A percentile compares a stretch with the other conserved stretches of the same genome.
Conservation (phyloP, 805 yeast genomes). For the Metschnikowia henanensis region DNA sequence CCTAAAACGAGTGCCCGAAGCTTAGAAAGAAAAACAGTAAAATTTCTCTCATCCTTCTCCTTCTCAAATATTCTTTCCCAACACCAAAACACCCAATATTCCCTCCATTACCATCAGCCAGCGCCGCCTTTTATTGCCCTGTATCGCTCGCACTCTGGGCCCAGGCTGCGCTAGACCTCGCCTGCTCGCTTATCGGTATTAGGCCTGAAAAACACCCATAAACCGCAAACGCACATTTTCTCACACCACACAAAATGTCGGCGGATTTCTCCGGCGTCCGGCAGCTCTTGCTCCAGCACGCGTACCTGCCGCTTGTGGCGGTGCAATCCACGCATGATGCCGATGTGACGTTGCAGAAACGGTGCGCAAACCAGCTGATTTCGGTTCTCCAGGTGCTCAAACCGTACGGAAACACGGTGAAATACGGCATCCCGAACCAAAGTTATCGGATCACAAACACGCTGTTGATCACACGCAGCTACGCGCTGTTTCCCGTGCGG, state of each 20-base stretch:
- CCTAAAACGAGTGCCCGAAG: too few relatives aligned
- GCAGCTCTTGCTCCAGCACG: conserved; percentile 43
- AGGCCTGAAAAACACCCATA: too few relatives aligned
- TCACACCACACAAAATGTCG: conserved; percentile 10
- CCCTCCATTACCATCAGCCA: too few relatives aligned
- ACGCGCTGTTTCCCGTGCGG: conserved; percentile 57
- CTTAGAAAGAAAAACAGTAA: too few relatives aligned
- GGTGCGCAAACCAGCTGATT: conserved; percentile 35
- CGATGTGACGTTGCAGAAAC: conserved; percentile 41
- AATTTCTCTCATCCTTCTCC: too few relatives aligned
- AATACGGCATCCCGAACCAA: conserved; percentile 40
- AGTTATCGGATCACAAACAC: conserved; percentile 50
- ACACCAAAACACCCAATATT: too few relatives aligned
- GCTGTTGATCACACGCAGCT: conserved; percentile 48
- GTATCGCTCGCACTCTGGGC: too few relatives aligned
- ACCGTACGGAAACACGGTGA: conserved; percentile 57
- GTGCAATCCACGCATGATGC: conserved; percentile 48
- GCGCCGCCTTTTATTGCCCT: too few relatives aligned
- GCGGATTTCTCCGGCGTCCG: conserved; percentile 34
- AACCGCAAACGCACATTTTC: too few relatives aligned
- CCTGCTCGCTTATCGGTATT: too few relatives aligned
- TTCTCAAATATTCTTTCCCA: too few relatives aligned
- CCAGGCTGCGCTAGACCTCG: too few relatives aligned
- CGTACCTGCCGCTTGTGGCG: conserved; percentile 54
- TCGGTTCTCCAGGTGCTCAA: conserved; percentile 49